Evolutionary conservation across 2,329 filamentous ascomycete species (phyloP), one percentile per base, ranked within the genome.

Genomic region (Ophiostoma ulmi): DNA sequence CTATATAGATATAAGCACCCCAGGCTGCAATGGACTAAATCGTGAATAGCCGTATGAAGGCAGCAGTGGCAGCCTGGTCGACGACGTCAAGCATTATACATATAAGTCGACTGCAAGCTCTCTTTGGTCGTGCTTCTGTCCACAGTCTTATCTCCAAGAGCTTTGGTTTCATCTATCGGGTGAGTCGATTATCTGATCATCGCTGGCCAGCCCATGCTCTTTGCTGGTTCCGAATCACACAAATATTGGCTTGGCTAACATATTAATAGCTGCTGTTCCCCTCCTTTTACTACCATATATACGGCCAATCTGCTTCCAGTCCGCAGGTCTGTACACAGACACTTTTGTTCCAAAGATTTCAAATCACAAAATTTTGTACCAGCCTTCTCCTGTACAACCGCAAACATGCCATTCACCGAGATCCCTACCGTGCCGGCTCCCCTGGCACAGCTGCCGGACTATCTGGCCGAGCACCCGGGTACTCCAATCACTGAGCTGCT

Each of bases 401-500:
- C 13, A 58, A 58, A 58, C n/a, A 58, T 58, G 52, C 10, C 52
- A 8, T 58, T 26, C 52, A 22, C 11, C 22, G 52, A 58, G 22
- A 13, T 58, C 63, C 83, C 84, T 2, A 73, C 80, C 74, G 76
- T 87, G 68, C 84, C 85, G 20, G 83, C 78, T 72, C 78, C 81
- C 71, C 82, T 83, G 67, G 73, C 76, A 73, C 81, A 81, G 75
- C 77, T 87, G 75, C 80, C 79, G 55, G 80, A 77, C 70, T 86
- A 91, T 78, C 82, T 92, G 71, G 80, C 83, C 14, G 79, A 83
- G 70, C 81, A 89, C 73, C 80, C 84, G 6, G 79, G 85, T 36
- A 84, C 80, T 70, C 80, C 86, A 1, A 81, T 92, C 73, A 73
- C 77, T 6, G 82, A 90, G 44, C 81, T 93, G 69, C 78, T 92